Base-by-base conservation (phyloP, 2,329 filamentous ascomycete species). In the Stenocarpella maydis region DNA sequence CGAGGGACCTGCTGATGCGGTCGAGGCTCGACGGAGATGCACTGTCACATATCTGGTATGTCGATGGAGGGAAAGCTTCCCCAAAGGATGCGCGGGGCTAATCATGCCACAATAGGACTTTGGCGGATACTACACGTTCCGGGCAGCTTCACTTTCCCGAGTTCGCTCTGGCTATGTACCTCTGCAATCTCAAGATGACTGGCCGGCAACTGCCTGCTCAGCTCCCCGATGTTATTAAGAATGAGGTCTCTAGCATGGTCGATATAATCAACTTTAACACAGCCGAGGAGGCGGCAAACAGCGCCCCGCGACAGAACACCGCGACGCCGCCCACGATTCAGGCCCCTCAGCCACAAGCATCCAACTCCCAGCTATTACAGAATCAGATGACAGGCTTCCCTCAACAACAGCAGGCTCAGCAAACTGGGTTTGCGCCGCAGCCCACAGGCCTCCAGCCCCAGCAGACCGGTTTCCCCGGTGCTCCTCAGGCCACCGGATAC, bases 161-260 rank as follows among this genome's bases (percentile, higher is more conserved):
- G 81, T 99, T 99, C 74, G 96, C 96, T 9, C 85, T 99, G 69
- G 93, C 96, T 72, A 98, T 99, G 96, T 99, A 99, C 76, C 88
- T 99, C 39, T 99, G 96, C 85, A 99, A 98, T 77, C 78, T 99
- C 74, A 96, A 92, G 79, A 85, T 98, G 69, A 96, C 93, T 0
- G 94, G 94, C 70, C 97, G 97, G 80, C 85, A 90, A 0, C 81
- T 99, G 28, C 96, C 96, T 0, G 77, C 85, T 2, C 80, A 78
- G 7, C 85, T 99, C 12, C 96, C 96, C 0, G 94, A 98, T 39
- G 91, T 89, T 70, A 91, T 99, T 73, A 92, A 90, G 83, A 99
- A 99, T 76, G 96, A 99, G 80, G 96, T 99, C 21, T 98, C 95
- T 4, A 97, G 96, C 81, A 98, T 99, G 95, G 96, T 99, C 49